phyloP scores from a whole-genome alignment of 257 asterid species.

The Eucommia ulmoides region DNA sequence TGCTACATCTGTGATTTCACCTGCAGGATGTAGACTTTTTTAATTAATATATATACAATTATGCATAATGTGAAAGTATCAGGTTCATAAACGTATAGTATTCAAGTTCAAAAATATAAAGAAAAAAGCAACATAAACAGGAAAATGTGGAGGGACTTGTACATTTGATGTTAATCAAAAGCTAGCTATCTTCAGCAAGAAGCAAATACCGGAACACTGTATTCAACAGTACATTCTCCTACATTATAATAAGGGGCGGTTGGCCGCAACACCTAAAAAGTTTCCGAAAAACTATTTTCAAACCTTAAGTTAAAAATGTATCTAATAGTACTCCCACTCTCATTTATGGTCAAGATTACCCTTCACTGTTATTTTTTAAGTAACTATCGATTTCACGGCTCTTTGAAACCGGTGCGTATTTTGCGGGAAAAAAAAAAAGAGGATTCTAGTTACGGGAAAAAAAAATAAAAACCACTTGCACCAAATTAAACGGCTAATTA shows the following conservation, averaged over 20 bases:
- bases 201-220: not conserved
- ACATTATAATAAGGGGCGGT: not conserved
- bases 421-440: too few relatives aligned
- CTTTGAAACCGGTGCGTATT: not conserved
- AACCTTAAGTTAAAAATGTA: not conserved
- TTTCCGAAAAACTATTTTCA: not conserved
- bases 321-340: not conserved
- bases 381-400: not conserved
- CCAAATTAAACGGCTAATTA: not conserved
- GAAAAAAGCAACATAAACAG: not conserved
- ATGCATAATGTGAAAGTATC: not conserved
- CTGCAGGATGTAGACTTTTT: constrained; percentile 57
- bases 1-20: constrained; percentile 66
- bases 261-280: not conserved
- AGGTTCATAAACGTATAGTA: not conserved
- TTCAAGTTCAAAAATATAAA: not conserved
- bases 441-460: too few relatives aligned
- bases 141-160: too few relatives aligned
- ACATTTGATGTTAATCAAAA: too few relatives aligned
- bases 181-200: not conserved
- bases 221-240: not conserved
- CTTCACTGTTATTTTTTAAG: not conserved
- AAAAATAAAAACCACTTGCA: too few relatives aligned
- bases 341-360: not conserved
- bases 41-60: constrained; percentile 11